Evolutionary conservation across 2,329 filamentous ascomycete genomes (phyloP).

Genomic region (Fusarium sublunatum): DNA sequence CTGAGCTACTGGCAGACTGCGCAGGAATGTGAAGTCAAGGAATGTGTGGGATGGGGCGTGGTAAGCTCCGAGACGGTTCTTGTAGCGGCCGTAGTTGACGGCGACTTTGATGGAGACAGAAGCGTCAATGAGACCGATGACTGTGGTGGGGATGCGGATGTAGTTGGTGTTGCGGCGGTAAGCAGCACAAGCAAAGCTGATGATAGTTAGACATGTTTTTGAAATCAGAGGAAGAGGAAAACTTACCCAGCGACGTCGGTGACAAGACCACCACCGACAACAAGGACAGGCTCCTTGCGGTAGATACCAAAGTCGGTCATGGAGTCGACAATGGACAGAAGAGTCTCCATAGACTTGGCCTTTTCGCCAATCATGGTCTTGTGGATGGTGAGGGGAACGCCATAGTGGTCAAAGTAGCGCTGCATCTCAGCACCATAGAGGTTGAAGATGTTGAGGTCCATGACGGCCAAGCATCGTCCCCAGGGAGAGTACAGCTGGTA

Average conservation of each 20-base stretch:
- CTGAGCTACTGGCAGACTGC: constrained; percentile 73
- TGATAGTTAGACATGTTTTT: constrained; percentile 24
- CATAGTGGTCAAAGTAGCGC: constrained; percentile 73
- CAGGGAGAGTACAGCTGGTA: constrained; percentile 73
- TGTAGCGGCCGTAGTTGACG: constrained; percentile 81
- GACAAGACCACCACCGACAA: constrained; percentile 76
- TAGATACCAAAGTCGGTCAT: constrained; percentile 80
- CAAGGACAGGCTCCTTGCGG: constrained; percentile 74
- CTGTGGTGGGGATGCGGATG: constrained; percentile 78
- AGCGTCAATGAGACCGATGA: constrained; percentile 80
- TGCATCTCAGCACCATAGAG: constrained; percentile 75
- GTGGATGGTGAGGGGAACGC: constrained; percentile 71
- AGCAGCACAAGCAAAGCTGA: constrained; percentile 75
- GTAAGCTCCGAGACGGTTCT: constrained; percentile 79
- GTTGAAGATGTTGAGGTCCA: constrained; percentile 77
- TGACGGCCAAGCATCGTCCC: constrained; percentile 74
- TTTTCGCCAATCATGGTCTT: constrained; percentile 81
- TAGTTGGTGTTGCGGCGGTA: constrained; percentile 80
- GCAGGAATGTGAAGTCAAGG: constrained; percentile 78
- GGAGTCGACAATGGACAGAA: constrained; percentile 75
- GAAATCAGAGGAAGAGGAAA: constrained; percentile 26
- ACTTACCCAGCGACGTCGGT: constrained; percentile 78
- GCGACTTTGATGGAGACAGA: constrained; percentile 83
- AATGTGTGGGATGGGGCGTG: constrained; percentile 79
- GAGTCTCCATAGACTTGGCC: constrained; percentile 77